Conservation (phyloP, 2,329 filamentous ascomycete genomes). For the Colletotrichum sp. region DNA sequence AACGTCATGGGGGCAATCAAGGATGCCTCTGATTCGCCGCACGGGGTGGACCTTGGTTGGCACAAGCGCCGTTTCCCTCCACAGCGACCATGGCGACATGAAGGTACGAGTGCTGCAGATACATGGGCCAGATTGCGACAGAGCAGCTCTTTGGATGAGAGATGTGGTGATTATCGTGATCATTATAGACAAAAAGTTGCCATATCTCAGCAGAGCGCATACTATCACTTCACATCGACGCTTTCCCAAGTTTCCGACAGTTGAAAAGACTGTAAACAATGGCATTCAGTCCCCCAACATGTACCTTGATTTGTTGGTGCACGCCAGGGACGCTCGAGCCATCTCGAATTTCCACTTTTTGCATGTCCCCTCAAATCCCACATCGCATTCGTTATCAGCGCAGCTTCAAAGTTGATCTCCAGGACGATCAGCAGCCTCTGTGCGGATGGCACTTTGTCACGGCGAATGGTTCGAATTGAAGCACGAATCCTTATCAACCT, state of each 20-base stretch:
- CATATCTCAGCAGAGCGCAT: background rate
- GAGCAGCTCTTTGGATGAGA: background rate
- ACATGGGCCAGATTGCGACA: background rate
- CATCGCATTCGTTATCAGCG: conserved; percentile 4
- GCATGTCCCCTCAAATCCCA: background rate
- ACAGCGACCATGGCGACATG: conserved; percentile 16
- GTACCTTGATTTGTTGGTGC: background rate
- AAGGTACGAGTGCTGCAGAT: background rate
- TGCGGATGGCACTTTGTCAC: background rate
- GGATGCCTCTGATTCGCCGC: conserved; percentile 14
- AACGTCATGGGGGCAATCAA: conserved; percentile 23
- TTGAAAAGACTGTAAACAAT: background rate
- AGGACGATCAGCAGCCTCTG: background rate
- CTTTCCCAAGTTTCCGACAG: background rate
- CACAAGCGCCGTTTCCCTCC: conserved; percentile 18
- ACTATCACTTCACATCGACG: background rate
- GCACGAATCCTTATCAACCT: background rate
- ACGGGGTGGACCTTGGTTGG: conserved; percentile 7
- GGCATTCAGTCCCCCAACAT: background rate
- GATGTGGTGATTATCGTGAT: background rate
- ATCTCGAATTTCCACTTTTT: conserved; percentile 1
- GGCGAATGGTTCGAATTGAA: background rate
- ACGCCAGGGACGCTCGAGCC: background rate
- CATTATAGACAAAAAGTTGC: background rate
- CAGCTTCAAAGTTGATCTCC: background rate